Base-by-base conservation (phyloP, 192 early-diverging fungal genomes). In the Podila horticola region DNA sequence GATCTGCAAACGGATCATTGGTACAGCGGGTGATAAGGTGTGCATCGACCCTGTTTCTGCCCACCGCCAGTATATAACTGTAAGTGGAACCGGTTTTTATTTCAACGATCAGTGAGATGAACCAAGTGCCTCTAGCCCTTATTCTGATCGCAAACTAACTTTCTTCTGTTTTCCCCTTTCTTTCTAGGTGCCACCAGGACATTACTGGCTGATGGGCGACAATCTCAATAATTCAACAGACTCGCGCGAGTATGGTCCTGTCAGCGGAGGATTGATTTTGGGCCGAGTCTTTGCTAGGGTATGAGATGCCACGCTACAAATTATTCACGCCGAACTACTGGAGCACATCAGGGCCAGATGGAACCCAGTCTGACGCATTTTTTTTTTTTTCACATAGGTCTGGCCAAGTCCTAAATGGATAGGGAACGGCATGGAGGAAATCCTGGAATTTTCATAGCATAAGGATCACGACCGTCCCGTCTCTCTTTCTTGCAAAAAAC, bases 181-280 rank as follows among this genome's bases (percentile, higher is more conserved):
- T 15, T 63, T 17, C 5, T 57, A 93, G 92, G 89, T 97, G 3
- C 97, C 97, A 12, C 72, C 84, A 6, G 97, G 97, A 3, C 92
- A 96, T 66, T 88, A 97, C 28, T 98, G 97, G 97, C 74, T 97
- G 8, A 93, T 92, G 69, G 97, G 97, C 11, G 97, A 98, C 74
- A 98, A 98, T 79, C 86, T 92, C 49, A 91, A 84, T 63, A 94
- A 95, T 70, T 97, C 95, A n/a, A 94, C 92, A 0, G 97, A 98
- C 69, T 97, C 96, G n/a, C 84, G 96, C 22, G 77, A 72, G 5
- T 95, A 97, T 82, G 97, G 97, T 1, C 95, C 97, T 2, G 90
- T 98, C 17, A 92, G 96, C 4, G 85, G 93, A 86, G 93, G 92
- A 11, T 72, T 97, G 48, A 64, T 98, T 62, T 73, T 88, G 8